Evolutionary conservation across 352 stramenopile species (phyloP), one percentile per base, ranked within the genome.

Genomic region (Achlya hypogyna): DNA sequence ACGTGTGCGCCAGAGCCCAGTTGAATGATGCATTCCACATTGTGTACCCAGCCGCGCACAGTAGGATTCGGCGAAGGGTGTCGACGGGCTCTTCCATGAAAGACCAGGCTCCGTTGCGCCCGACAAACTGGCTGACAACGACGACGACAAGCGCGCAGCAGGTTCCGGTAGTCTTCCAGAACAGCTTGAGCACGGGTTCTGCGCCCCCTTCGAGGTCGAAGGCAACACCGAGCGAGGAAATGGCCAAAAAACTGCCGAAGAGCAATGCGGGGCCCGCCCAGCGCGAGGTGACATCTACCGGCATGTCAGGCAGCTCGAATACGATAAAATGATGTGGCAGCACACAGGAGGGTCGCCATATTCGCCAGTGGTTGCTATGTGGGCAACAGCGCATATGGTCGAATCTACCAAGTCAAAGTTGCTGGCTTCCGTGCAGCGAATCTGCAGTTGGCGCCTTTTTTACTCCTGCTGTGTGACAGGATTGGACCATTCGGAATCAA

Each of bases 21-120:
- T 92, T 63, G 63, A 90, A 94, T 31, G 81, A 91, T 75, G 84
- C 88, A 40, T 91, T 69, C 65, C 89, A 94, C 34, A 94, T 73
- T 40, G 83, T 74, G 56, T 89, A 89, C 28, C 81, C 79, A 4
- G 77, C 40, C n/a, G 82, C 82, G 25, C 78, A 74, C 47, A 86
- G 74, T 28, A 91, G 79, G 72, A 86, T 78, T 64, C 81, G 86
- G 31, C 72, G 66, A 5, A 74, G 84, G 62, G 81, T 87, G 29
- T 89, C 74, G 23, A 74, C 73, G 2, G 83, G 83, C 1, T 81
- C 42, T 0, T 79, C 78, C 28, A 88, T 72, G 34, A 84, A 73
- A 3, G 77, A 32, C 32, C 63, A 53, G 22, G 58, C 72, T 23
- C 69, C 56, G 42, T 70, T 58, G 20, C 64, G 28, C 23, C 23